Base-by-base conservation (phyloP, 108 stramenopile species). In the Aurantiochytrium sp. region DNA sequence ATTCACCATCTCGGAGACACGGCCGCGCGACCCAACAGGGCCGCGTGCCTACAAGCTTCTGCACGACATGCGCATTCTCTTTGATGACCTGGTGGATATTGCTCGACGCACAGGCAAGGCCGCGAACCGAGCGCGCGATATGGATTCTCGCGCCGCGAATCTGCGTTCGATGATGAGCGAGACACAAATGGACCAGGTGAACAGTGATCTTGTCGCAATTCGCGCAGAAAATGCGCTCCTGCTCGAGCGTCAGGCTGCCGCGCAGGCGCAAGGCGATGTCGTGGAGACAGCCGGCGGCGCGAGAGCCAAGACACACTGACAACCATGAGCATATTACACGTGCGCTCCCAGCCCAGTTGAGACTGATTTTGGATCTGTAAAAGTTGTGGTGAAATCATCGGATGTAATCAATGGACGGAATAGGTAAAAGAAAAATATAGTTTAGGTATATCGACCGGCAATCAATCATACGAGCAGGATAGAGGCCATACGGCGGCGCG, bases 51-150 rank as follows among this genome's bases (percentile, higher is more conserved):
- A 83, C 51, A 47, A 83, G 51, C 23, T 53, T 6, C 51, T 83
- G 76, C 76, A 83, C 51, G 76, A 83, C 28, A 47, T 83, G 45
- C 76, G 76, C n/a, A 45, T 83, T 23, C 51, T 83, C 51, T 83
- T 83, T 53, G 76, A 83, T 28, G 76, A 83, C 23, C 76, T 83
- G 19, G 23, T 83, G 16, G 76, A 83, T 12, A 47, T 83, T 35
- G 76, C 51, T 0, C 45, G 28, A 6, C 49, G 51, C 5, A 83
- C 76, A 12, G 76, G 49, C 45, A 83, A 47, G 51, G n/a, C 51
- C 1, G 45, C n/a, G 18, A 83, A 83, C 76, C 45, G 51, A 12
- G 45, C 76, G 45, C 76, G 51, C 5, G 76, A 83, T 12, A 83
- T 83, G 49, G 45, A 47, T 16, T 8, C 76, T 6, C 76, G 76